Percentiles rank a stretch among this genome's conserved stretches.
These are phyloP conservation scores for Podaxis pistillaris DNA, from an alignment of 768 basidiomycete genomes.

Conservation along the genomic window DNA sequence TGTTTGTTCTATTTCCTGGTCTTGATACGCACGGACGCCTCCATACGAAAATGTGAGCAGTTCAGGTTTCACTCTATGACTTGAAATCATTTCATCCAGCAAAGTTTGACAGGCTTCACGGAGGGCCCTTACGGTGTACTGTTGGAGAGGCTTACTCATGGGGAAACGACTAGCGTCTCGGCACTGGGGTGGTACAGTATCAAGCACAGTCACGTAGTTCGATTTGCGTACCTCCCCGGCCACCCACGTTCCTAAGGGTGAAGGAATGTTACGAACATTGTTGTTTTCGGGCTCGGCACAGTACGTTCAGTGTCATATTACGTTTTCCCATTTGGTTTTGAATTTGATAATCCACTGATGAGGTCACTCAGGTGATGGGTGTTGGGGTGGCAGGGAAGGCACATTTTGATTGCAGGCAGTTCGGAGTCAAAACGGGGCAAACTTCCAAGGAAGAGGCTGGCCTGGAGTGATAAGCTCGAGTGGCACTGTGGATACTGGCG, in stretches of 20 bases:
- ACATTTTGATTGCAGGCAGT: neutral
- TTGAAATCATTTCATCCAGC: neutral
- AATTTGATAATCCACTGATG: constrained; percentile 6
- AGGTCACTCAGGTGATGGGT: neutral
- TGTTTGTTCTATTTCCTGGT: neutral
- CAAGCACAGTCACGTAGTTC: too few relatives aligned
- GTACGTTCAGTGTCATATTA: neutral
- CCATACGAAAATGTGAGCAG: neutral
- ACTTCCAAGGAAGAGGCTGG: neutral
- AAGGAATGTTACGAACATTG: neutral
- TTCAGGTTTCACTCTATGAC: neutral
- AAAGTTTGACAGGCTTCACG: too few relatives aligned
- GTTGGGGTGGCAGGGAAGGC: neutral
- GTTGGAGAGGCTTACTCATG: too few relatives aligned
- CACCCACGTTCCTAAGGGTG: neutral
- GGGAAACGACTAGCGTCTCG: too few relatives aligned
- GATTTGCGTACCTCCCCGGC: neutral
- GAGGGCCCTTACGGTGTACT: too few relatives aligned
- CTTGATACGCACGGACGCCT: neutral
- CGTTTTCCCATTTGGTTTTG: constrained; percentile 1
- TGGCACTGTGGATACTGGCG: neutral
- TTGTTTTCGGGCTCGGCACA: neutral
- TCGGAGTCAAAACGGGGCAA: neutral
- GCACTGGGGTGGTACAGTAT: too few relatives aligned
- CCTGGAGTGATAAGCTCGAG: neutral